Conservation (phyloP, 2,329 filamentous ascomycete species). For the Nemania sp. region DNA sequence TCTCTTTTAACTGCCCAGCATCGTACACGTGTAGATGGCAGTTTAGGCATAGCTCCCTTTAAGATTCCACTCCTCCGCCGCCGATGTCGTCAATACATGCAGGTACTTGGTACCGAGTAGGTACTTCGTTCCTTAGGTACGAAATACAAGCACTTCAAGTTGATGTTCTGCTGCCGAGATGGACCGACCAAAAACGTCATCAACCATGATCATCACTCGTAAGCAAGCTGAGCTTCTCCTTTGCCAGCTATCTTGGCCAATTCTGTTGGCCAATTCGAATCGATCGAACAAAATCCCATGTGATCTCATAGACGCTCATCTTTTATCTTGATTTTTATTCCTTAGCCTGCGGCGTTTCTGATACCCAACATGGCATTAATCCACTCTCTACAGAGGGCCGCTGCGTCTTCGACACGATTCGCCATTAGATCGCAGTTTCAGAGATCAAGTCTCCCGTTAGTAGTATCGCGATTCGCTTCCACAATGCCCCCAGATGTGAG, state of each 20-base stretch:
- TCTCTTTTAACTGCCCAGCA: not conserved
- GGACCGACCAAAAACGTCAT: not conserved
- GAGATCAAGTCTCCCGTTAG: constrained; percentile 37
- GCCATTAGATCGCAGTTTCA: constrained; percentile 38
- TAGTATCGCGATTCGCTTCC: constrained; percentile 38
- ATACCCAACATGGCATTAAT: constrained; percentile 37
- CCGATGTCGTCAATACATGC: not conserved
- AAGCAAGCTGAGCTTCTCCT: too few relatives aligned
- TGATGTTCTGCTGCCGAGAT: too few relatives aligned
- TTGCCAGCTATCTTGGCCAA: not conserved
- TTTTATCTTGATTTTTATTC: not conserved
- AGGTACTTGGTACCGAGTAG: too few relatives aligned
- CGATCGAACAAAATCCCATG: not conserved
- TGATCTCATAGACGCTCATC: not conserved
- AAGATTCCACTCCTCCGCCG: too few relatives aligned
- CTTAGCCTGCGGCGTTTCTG: too few relatives aligned
- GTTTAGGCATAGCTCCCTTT: too few relatives aligned
- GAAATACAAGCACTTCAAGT: too few relatives aligned
- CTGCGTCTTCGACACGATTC: constrained; percentile 31
- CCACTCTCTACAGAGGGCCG: constrained; percentile 33
- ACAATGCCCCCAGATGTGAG: constrained; percentile 39
- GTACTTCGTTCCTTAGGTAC: too few relatives aligned
- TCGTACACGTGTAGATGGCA: too few relatives aligned
- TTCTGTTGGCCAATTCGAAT: not conserved
- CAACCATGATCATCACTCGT: not conserved